Percentiles rank a stretch among this genome's conserved stretches.
Evolutionary conservation across 306 rosid genomes (phyloP).

Genomic region (Citrullus mucosospermus): DNA sequence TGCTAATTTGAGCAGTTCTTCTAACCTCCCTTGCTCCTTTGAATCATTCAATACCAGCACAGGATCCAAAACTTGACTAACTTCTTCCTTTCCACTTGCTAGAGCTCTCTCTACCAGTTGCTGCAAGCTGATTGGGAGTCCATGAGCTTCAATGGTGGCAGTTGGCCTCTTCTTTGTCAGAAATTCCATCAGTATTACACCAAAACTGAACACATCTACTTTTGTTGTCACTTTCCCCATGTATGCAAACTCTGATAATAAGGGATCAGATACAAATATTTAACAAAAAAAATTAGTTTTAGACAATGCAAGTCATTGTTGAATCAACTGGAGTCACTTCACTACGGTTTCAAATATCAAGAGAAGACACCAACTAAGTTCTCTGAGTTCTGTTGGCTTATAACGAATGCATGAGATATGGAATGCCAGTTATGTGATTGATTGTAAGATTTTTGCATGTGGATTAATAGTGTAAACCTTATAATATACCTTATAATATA

Average conservation of each 20-base stretch:
- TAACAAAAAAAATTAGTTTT: background rate
- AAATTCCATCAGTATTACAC: constrained; percentile 64
- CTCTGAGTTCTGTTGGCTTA: background rate
- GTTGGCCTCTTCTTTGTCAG: constrained; percentile 69
- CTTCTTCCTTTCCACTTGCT: constrained; percentile 25
- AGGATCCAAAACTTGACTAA: constrained; percentile 43
- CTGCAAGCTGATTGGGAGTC: constrained; percentile 36
- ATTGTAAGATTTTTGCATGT: background rate
- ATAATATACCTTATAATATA: background rate
- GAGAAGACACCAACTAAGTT: background rate
- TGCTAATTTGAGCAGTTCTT: constrained; percentile 49
- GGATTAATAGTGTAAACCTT: background rate
- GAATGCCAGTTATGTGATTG: background rate
- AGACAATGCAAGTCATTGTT: background rate
- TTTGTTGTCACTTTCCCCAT: constrained; percentile 60
- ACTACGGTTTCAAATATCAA: background rate
- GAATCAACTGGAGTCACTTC: background rate
- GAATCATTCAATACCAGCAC: constrained; percentile 19
- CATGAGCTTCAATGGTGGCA: constrained; percentile 43
- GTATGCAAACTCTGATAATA: constrained; percentile 67
- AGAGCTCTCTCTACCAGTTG: constrained; percentile 48
- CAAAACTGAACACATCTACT: constrained; percentile 78
- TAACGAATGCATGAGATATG: background rate
- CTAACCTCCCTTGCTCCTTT: constrained; percentile 21
- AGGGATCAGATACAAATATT: background rate